These are phyloP conservation scores for Thamnidium elegans DNA, from an alignment of 192 early-diverging fungal species.

Conservation along the genomic window DNA sequence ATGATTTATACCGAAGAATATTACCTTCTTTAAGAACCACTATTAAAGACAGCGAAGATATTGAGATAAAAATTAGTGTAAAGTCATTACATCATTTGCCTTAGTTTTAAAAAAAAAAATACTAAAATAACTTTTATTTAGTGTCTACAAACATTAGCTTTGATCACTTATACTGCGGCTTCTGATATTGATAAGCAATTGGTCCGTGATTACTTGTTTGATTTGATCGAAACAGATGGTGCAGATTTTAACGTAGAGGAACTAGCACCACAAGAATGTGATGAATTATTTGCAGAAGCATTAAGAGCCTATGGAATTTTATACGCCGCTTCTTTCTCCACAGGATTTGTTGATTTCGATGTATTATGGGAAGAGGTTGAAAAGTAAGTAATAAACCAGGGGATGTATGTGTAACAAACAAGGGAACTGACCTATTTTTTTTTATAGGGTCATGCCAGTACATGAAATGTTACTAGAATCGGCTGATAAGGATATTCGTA, in stretches of 20 bases:
- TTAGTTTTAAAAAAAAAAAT: background rate
- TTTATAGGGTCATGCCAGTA: conserved; percentile 45
- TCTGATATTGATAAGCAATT: conserved; percentile 26
- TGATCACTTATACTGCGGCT: conserved; percentile 31
- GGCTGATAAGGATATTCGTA: conserved; percentile 50
- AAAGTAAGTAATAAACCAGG: conserved; percentile 21
- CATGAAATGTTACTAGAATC: conserved; percentile 57
- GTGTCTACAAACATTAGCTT: conserved; percentile 28
- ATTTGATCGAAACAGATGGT: conserved; percentile 33
- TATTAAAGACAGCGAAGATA: conserved; percentile 39
- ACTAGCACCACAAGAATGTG: conserved; percentile 19
- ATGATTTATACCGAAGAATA: conserved; percentile 46
- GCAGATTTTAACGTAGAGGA: conserved; percentile 23
- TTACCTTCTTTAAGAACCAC: conserved; percentile 44
- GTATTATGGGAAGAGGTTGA: conserved; percentile 38
- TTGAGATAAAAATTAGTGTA: conserved; percentile 49
- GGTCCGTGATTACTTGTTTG: conserved; percentile 29
- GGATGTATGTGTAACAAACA: background rate
- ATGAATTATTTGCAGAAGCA: conserved; percentile 18
- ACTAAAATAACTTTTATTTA: background rate
- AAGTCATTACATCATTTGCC: conserved; percentile 2
- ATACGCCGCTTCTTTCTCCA: conserved; percentile 22
- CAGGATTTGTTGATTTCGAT: conserved; percentile 24
- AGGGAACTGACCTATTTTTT: background rate
- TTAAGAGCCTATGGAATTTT: conserved; percentile 27